Base-by-base conservation (phyloP, 306 rosid species). In the Albizia julibrissin region DNA sequence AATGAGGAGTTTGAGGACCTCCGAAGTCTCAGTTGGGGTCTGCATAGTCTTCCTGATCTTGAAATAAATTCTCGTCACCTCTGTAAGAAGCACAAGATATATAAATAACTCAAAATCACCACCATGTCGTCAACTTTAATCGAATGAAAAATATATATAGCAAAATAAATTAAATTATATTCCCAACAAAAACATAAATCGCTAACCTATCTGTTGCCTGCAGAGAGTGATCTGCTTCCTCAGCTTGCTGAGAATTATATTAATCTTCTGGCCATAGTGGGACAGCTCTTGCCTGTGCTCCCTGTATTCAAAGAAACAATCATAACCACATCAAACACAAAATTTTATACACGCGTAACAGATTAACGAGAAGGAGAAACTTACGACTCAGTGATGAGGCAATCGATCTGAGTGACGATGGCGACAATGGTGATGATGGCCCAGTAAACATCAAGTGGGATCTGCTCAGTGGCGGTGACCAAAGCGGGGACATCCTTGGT, bases 401-500 rank as follows among this genome's bases (percentile, higher is more conserved):
- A 82, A 49, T 83, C 87, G 5, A 87, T 69, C 71, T 89, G 90
- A 71, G 93, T 86, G 2, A 88, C 90, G 68, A 93, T 85, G n/a
- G 97, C 91, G 0, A 79, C 89, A 65, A 91, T 56, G 13, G 94
- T 86, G 59, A 89, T 80, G 70, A 94, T 89, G 12, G 91, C 70
- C 98, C 97, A 92, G 19, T 89, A 92, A 12, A 87, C 95, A 84
- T 91, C 89, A 64, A 87, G 86, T 0, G 95, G 97, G 24, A 89
- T 72, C 61, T 88, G 90, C 21, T 89, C 86, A 5, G 81, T n/a
- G 14, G 86, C 91, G 0, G 54, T 39, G 10, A 79, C 46, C 87
- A 94, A 74, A 21, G 79, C 88, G 1, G 97, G 95, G 0, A 92
- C 90, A 62, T 87, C 91, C 67, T 85, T 85, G 1, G 82, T 72